Conservation (phyloP, 73 alveolate genomes). For the Paramecium biaurelia region DNA sequence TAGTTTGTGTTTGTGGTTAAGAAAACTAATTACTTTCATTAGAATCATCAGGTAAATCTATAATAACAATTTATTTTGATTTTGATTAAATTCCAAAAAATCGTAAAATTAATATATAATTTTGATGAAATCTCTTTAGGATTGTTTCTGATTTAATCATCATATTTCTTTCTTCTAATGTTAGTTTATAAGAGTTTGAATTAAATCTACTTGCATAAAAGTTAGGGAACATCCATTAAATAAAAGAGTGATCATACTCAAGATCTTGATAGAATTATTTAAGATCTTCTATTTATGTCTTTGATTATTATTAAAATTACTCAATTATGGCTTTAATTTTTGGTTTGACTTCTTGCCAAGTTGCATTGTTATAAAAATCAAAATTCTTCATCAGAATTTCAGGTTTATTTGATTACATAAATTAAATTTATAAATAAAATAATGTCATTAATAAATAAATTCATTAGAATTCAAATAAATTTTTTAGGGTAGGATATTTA, state of each 20-base stretch:
- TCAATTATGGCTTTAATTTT: neutral
- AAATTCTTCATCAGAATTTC: neutral
- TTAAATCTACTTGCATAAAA: neutral
- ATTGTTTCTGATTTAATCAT: neutral
- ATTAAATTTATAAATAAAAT: neutral
- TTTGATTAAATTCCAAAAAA: neutral
- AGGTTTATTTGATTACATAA: neutral
- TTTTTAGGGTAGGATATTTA: constrained; percentile 17
- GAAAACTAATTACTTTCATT: neutral
- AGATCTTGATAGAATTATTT: neutral
- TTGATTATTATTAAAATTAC: neutral
- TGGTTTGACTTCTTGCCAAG: neutral
- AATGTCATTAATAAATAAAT: neutral
- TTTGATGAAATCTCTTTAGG: neutral
- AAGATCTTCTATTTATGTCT: neutral
- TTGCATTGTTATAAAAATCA: neutral
- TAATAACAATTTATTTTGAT: neutral
- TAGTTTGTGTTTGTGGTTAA: neutral
- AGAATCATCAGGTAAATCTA: neutral
- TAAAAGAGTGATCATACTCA: constrained; percentile 26
- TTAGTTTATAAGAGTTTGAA: neutral
- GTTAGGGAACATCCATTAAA: constrained; percentile 51
- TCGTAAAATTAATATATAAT: neutral
- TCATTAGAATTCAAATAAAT: constrained; percentile 21
- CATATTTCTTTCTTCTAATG: neutral